Evolutionary conservation across 768 basidiomycete species (phyloP).

Genomic region (Lactarius vividus): DNA sequence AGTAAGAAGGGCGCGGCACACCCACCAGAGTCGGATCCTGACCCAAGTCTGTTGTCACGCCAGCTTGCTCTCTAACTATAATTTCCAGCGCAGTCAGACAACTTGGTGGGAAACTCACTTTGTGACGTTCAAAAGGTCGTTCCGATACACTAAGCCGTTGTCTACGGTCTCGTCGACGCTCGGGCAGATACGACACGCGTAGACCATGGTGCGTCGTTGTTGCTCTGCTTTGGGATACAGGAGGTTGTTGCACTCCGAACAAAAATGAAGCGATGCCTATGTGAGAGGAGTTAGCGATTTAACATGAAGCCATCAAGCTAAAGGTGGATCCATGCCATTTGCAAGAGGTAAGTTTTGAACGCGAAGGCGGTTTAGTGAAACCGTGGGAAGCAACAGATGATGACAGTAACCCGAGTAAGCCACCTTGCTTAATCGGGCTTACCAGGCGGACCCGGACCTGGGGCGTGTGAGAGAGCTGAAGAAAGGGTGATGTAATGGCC

Average conservation of each 20-base stretch:
- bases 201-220: conserved; percentile 80
- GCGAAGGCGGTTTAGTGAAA: neutral
- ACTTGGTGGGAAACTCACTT: conserved; percentile 51
- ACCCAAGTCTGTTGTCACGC: conserved; percentile 84
- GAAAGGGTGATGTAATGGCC: too few species aligned
- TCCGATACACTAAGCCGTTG: conserved; percentile 88
- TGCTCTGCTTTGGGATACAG: conserved; percentile 92
- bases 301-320: neutral
- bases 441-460: too few species aligned
- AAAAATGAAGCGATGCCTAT: conserved; percentile 85
- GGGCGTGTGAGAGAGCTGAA: too few species aligned
- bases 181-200: conserved; percentile 87
- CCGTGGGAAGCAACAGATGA: neutral
- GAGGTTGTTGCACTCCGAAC: conserved; percentile 93
- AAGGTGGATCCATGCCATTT: conserved; percentile 12
- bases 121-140: conserved; percentile 90
- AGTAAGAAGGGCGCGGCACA: conserved; percentile 3
- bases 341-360: neutral
- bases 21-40: conserved; percentile 84
- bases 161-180: conserved; percentile 79
- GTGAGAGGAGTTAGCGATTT: neutral
- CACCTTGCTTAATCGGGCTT: too few species aligned
- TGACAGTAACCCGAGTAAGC: neutral
- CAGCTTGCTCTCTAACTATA: conserved; percentile 77
- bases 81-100: conserved; percentile 15